Evolutionary conservation across 768 basidiomycete genomes (phyloP), one percentile per base, ranked within the genome.

Genomic region (Leccinum incarnatum): DNA sequence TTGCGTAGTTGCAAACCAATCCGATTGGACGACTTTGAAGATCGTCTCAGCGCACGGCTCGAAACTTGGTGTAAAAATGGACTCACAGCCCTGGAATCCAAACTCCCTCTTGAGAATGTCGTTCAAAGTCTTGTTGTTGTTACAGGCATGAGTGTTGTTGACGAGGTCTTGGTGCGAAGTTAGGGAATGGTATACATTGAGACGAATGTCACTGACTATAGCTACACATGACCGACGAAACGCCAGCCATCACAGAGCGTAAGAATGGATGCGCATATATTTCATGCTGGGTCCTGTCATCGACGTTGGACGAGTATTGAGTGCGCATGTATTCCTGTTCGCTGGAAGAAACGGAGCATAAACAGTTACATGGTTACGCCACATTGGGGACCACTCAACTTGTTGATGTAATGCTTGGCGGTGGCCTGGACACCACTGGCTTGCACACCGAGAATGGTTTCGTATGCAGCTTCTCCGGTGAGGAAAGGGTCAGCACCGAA

Each of bases 401-500:
- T 90, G 73, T 86, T 84, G 61, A 93, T 80, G 53, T 81, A 83
- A 71, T 95, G 93, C 72, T 95, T 95, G 11, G 91, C 91, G 59
- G 88, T 91, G 0, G 93, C 91, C 68, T 92, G 90, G 1, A 94
- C 89, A 40, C 94, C 94, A n/a, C 75, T 81, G 23, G 76, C 66
- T 68, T 97, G 94, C 75, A 95, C 73, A 7, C 94, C 94, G 21
- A 90, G 75, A 55, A 95, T 83, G 1, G 93, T 95, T 72, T 94
- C 89, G 51, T 80, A 85, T 3, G 85, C 81, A 4, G 77, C 78
- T 67, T 91, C 92, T 12, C 95, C 93, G 17, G 83, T 66, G 15
- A 96, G 76, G 75, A 85, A 96, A 0, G 95, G 95, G 70, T 97
- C 95, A 11, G 83, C 92, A 32, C 94, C 93, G 57, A 94, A 95